Evolutionary conservation across 257 asterid genomes (phyloP).

Genomic region (Plantago major): DNA sequence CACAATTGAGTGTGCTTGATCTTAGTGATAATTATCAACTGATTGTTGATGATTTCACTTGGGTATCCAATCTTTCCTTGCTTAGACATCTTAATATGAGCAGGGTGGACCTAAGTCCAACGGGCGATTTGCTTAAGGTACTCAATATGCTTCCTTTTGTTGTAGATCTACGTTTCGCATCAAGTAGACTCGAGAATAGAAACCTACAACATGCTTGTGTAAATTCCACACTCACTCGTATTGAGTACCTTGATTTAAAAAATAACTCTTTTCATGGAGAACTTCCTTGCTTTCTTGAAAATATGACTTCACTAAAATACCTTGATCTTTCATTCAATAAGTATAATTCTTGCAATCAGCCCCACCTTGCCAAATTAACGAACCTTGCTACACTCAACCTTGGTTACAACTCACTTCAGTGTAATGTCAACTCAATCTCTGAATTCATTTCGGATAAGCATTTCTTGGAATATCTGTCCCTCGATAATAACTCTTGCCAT

Average conservation of each 20-base stretch:
- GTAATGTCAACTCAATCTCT: too few relatives aligned
- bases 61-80: conserved; percentile 4
- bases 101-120: background rate
- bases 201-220: background rate
- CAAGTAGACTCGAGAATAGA: background rate
- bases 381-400: too few relatives aligned
- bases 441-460: too few relatives aligned
- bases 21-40: background rate
- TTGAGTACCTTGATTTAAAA: background rate
- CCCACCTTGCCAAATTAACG: too few relatives aligned
- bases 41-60: background rate
- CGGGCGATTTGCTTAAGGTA: background rate
- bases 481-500: background rate
- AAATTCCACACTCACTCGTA: background rate
- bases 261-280: background rate
- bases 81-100: conserved; percentile 1
- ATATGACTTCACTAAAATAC: too few relatives aligned
- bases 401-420: too few relatives aligned
- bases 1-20: conserved; percentile 1
- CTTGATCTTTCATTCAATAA: too few relatives aligned
- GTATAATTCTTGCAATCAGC: too few relatives aligned
- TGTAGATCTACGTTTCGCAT: background rate
- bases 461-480: background rate
- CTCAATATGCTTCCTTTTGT: conserved; percentile 4
- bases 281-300: too few relatives aligned